These are phyloP conservation scores for Pestalotiopsis sp. DNA, from an alignment of 2,329 filamentous ascomycete species.

Conservation along the genomic window DNA sequence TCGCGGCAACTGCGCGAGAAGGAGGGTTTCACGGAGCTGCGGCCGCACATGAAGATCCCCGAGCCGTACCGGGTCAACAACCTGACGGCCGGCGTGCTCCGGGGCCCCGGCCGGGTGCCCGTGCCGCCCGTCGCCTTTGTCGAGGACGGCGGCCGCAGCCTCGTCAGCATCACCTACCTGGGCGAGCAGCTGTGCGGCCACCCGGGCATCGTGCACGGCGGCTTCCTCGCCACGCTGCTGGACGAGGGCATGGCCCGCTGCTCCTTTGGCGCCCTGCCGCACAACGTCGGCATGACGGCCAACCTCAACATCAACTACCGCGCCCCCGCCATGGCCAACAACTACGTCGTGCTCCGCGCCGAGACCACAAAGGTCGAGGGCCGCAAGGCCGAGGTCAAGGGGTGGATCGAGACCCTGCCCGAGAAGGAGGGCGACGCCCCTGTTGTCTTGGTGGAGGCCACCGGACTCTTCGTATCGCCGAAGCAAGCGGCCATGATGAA, in stretches of 20 bases:
- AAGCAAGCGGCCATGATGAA: constrained; percentile 67
- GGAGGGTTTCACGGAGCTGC: constrained; percentile 70
- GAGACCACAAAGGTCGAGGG: constrained; percentile 86
- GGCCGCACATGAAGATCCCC: constrained; percentile 88
- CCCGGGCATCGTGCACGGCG: constrained; percentile 88
- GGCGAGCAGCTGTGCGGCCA: constrained; percentile 85
- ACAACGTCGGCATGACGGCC: constrained; percentile 84
- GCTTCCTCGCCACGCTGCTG: constrained; percentile 86
- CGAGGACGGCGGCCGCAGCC: constrained; percentile 68
- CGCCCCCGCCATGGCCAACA: constrained; percentile 74
- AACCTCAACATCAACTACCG: constrained; percentile 84
- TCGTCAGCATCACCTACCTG: constrained; percentile 76
- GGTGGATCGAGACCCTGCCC: constrained; percentile 78
- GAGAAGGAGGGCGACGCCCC: constrained; percentile 61
- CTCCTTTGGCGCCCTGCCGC: constrained; percentile 85
- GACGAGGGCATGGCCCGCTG: constrained; percentile 89
- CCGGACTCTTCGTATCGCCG: constrained; percentile 86
- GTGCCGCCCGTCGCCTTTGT: constrained; percentile 82
- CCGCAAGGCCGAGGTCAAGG: constrained; percentile 92
- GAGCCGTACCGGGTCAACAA: constrained; percentile 69
- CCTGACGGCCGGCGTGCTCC: constrained; percentile 79
- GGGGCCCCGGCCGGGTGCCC: constrained; percentile 74
- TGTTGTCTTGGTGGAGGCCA: constrained; percentile 76
- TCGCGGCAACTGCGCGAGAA: constrained; percentile 68
- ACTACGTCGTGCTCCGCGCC: constrained; percentile 77